Conservation (phyloP, 176 grass and related monocot species). For the Triticum monococcum region DNA sequence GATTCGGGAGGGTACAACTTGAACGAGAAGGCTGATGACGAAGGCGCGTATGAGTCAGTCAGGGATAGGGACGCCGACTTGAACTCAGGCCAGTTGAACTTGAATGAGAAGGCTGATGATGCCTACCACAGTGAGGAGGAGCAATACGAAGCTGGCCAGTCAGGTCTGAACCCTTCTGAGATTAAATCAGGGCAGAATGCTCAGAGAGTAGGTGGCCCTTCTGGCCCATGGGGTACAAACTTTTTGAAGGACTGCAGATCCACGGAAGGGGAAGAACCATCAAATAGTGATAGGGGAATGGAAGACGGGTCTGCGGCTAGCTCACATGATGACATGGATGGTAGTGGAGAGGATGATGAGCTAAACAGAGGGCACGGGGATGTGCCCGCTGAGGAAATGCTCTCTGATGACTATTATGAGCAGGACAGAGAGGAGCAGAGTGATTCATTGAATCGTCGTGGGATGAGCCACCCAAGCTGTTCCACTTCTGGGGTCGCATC, state of each 20-base stretch:
- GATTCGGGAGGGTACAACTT: slow-evolving; percentile 72
- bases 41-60: slow-evolving; percentile 42
- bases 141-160: slow-evolving; percentile 36
- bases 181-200: slow-evolving; percentile 43
- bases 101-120: slow-evolving; percentile 74
- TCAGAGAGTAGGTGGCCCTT: slow-evolving; percentile 33
- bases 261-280: slow-evolving; percentile 30
- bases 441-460: slow-evolving; percentile 58
- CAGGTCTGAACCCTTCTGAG: slow-evolving; percentile 26
- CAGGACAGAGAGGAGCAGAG: slow-evolving; percentile 84
- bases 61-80: slow-evolving; percentile 49
- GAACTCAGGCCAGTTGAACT: slow-evolving; percentile 63
- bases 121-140: slow-evolving; percentile 59
- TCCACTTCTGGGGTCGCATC: slow-evolving; percentile 50
- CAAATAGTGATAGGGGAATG: slow-evolving; percentile 33
- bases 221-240: slow-evolving; percentile 67
- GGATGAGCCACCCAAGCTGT: slow-evolving; percentile 47
- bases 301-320: slow-evolving; percentile 38
- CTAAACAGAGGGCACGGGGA: slow-evolving; percentile 54
- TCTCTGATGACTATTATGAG: slow-evolving; percentile 94
- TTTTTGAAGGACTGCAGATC: slow-evolving; percentile 78
- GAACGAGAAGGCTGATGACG: slow-evolving; percentile 73
- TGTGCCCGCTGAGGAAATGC: slow-evolving; percentile 85
- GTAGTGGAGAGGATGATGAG: slow-evolving; percentile 47
- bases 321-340: slow-evolving; percentile 55